These are phyloP conservation scores for Astragalus glycyphyllos DNA, from an alignment of 306 rosid species.

Conservation along the genomic window DNA sequence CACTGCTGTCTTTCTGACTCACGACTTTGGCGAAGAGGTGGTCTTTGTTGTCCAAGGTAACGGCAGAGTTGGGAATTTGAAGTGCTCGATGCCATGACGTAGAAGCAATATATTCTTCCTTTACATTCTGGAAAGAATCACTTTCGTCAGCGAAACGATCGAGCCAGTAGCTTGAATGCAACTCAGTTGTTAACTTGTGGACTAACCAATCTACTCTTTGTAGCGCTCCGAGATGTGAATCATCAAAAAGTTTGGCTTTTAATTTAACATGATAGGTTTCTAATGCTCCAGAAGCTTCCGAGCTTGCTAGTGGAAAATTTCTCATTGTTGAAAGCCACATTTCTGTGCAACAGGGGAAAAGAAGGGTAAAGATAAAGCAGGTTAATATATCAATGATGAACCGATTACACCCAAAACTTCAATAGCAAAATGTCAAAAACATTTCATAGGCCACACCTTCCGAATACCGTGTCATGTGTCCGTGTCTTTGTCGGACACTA, in stretches of 20 bases:
- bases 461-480: too few relatives aligned
- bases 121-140: conserved; percentile 83
- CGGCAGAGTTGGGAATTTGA: conserved; percentile 73
- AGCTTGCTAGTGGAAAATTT: conserved; percentile 84
- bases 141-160: conserved; percentile 93
- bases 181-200: conserved; percentile 89
- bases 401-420: conserved; percentile 1
- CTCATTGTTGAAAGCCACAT: conserved; percentile 94
- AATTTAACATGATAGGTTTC: conserved; percentile 90
- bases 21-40: conserved; percentile 74
- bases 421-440: conserved; percentile 26
- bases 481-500: too few relatives aligned
- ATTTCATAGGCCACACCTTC: neutral
- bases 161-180: conserved; percentile 94
- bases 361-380: conserved; percentile 1
- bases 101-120: conserved; percentile 88
- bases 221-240: conserved; percentile 93
- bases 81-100: conserved; percentile 92
- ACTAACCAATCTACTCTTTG: conserved; percentile 98
- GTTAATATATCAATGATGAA: conserved; percentile 32
- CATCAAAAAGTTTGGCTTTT: conserved; percentile 88
- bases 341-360: conserved; percentile 51
- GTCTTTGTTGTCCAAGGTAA: conserved; percentile 67
- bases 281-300: conserved; percentile 93
- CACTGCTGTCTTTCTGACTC: conserved; percentile 68